Percentiles rank a stretch among this genome's conserved stretches.
Evolutionary conservation across 345 rosid genomes (phyloP).

Genomic region (Acer negundo): DNA sequence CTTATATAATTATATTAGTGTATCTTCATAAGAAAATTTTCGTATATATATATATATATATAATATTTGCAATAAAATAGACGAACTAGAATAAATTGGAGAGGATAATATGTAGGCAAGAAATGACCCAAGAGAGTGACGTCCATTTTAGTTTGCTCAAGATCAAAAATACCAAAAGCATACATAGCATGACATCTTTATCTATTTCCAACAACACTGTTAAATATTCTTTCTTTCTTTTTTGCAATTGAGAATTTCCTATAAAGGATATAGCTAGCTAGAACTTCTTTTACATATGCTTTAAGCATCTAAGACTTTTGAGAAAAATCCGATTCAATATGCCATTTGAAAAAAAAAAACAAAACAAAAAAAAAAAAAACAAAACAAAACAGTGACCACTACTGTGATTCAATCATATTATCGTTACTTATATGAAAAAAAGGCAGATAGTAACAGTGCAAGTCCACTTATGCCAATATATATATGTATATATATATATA

Average conservation of each 20-base stretch:
- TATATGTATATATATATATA: no score
- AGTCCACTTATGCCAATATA: no score
- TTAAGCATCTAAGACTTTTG: not conserved
- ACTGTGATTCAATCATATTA: not conserved
- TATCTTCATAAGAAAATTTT: no score
- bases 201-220: not conserved
- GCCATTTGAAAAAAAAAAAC: not conserved
- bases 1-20: no score
- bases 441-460: no score
- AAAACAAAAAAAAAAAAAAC: no score
- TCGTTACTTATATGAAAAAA: not conserved
- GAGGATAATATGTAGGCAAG: not conserved
- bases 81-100: no score
- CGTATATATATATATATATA: no score
- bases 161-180: not conserved
- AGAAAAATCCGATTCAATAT: not conserved
- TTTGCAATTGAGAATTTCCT: not conserved
- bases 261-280: not conserved
- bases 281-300: not conserved
- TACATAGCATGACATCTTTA: not conserved
- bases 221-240: not conserved
- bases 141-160: not conserved
- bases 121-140: not conserved
- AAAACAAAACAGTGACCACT: not conserved
- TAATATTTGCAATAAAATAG: no score